A percentile compares a stretch with the other conserved stretches of the same genome.
Evolutionary conservation across 345 rosid genomes (phyloP).

Genomic region (Theobroma cacao): DNA sequence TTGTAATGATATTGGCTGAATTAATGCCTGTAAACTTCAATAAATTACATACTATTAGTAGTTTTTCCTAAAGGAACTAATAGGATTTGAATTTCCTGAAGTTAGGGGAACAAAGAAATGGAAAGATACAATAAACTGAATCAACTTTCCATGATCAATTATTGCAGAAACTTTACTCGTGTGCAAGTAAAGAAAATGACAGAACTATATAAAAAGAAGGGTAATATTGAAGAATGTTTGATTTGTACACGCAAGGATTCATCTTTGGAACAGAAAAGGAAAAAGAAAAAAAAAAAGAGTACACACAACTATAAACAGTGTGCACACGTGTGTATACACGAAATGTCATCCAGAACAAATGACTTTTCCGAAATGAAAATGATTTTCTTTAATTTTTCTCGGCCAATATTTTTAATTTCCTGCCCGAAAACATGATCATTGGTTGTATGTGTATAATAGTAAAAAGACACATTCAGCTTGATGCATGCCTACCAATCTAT

Average conservation of each 20-base stretch:
- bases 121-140: background rate
- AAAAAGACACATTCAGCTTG: background rate
- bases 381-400: background rate
- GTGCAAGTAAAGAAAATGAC: background rate
- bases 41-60: no score
- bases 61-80: no score
- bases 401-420: background rate
- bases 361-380: background rate
- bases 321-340: no score
- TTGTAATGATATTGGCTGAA: background rate
- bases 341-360: background rate
- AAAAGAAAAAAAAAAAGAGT: no score
- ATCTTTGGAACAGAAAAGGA: no score
- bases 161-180: background rate
- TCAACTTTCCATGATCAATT: background rate
- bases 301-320: background rate
- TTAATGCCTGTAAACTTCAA: background rate
- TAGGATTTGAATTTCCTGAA: no score
- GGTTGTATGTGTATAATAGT: background rate
- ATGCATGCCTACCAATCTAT: conserved; percentile 27
- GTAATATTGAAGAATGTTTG: no score
- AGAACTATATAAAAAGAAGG: background rate
- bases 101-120: no score
- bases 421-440: background rate
- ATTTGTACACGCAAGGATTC: no score